Base-by-base conservation (phyloP, 164 flowering plant genomes). In the Umbellularia californica region DNA sequence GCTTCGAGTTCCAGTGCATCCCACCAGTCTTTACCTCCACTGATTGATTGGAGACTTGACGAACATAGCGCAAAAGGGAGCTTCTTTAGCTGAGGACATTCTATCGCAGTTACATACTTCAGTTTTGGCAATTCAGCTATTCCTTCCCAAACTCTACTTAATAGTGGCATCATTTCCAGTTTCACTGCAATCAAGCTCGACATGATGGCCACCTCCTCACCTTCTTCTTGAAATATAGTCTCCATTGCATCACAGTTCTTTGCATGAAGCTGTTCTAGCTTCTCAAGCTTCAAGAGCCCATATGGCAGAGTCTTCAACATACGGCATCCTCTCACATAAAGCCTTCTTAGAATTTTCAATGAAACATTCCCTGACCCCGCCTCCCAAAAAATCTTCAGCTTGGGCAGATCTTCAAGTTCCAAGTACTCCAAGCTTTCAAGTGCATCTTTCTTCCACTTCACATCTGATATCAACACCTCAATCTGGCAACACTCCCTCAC, bases 271-370 rank as follows among this genome's bases (percentile, higher is more conserved):
- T 33, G 22, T 69, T 69, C 71, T 47, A 69, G 28, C 24, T 47
- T 69, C n/a, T 69, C 71, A 13, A 69, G 71, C 5, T 69, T 69
- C 71, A 69, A 3, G n/a, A 69, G 51, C 24, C 71, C 71, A 33
- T 33, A 47, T 19, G 71, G 71, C 9, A 69, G 50, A 35, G 50
- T 47, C 47, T 69, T 23, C 55, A 69, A 33, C 51, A 20, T 33
- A 2, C 9, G 1, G 55, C 71, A 69, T 33, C 55, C 25, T 69
- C 20, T 35, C 23, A 69, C 25, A 69, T 35, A 35, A 19, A 69
- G 12, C 23, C 71, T 0, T 41, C 35, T 35, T 20, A 69, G 24
- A 20, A 10, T 69, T 69, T 47, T 69, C 52, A 69, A 14, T 19
- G 55, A 69, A 17, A 19, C 51, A 27, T 19, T 13, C 51, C 71